Percentiles rank a stretch among this genome's conserved stretches.
These are phyloP conservation scores for Prillingera fragicola DNA, from an alignment of 1,284 basidiomycete genomes.

Conservation along the genomic window DNA sequence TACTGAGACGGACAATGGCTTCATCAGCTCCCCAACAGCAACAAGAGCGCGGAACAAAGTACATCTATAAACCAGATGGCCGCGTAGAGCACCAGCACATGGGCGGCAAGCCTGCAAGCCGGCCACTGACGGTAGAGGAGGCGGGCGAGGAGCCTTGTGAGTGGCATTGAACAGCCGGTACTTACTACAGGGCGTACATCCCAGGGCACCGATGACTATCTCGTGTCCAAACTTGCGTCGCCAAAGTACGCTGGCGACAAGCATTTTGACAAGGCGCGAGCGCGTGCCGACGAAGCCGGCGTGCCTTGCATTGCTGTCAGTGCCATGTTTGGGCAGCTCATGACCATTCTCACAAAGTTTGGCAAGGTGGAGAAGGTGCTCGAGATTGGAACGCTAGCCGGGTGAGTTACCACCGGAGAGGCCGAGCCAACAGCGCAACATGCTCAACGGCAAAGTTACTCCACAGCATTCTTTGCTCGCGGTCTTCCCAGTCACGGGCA, in stretches of 20 bases:
- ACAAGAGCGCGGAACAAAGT: too few relatives aligned
- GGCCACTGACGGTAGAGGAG: not conserved
- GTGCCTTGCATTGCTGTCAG: constrained; percentile 32
- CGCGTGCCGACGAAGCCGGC: constrained; percentile 27
- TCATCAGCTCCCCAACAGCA: too few relatives aligned
- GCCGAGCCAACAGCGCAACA: not conserved
- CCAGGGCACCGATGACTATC: constrained; percentile 26
- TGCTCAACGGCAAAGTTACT: constrained; percentile 20
- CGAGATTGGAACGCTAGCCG: constrained; percentile 41
- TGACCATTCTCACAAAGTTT: constrained; percentile 31
- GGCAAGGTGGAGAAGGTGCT: constrained; percentile 33
- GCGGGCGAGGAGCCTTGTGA: constrained; percentile 4
- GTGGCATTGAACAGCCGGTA: not conserved
- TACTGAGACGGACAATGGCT: too few relatives aligned
- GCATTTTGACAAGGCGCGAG: too few relatives aligned
- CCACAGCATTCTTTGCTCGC: constrained; percentile 34
- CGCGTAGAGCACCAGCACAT: not conserved
- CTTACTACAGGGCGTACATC: constrained; percentile 13
- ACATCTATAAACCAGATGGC: constrained; percentile 1
- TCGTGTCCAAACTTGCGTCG: constrained; percentile 21
- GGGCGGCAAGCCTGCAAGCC: not conserved
- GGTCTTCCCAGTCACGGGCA: constrained; percentile 33
- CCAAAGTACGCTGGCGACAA: constrained; percentile 21
- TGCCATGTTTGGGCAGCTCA: constrained; percentile 28
- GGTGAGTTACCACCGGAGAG: constrained; percentile 23